Percentiles rank a stretch among this genome's conserved stretches.
Evolutionary conservation across 257 asterid species (phyloP).

Genomic region (Eustoma russellianum): DNA sequence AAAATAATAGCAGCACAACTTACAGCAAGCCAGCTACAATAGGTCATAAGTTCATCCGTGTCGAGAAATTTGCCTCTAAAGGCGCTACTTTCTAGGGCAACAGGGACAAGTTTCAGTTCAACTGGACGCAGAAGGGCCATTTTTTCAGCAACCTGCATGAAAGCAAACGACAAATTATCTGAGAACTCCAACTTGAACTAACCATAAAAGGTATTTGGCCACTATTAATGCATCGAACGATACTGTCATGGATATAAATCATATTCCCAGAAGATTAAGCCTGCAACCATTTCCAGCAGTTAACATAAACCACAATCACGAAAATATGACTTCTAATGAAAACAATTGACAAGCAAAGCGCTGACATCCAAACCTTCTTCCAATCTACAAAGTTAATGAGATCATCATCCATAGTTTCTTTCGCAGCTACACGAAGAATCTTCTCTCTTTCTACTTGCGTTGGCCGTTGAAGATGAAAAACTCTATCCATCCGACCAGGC

Average conservation of each 20-base stretch:
- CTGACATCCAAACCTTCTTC: conserved; percentile 52
- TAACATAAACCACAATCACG: too few relatives aligned
- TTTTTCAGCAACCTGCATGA: conserved; percentile 86
- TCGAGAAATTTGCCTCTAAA: conserved; percentile 84
- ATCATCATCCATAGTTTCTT: conserved; percentile 86
- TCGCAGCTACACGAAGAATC: conserved; percentile 63
- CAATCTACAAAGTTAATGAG: conserved; percentile 79
- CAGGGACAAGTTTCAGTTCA: conserved; percentile 76
- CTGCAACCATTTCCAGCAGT: not conserved
- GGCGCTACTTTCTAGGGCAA: conserved; percentile 88
- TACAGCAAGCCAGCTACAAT: conserved; percentile 99
- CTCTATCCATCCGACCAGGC: conserved; percentile 99
- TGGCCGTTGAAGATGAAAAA: conserved; percentile 89
- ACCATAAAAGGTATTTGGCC: not conserved
- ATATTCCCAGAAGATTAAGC: not conserved
- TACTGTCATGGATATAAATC: not conserved
- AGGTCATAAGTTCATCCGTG: conserved; percentile 87
- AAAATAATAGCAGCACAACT: conserved; percentile 21
- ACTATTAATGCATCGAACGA: not conserved
- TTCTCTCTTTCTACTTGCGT: conserved; percentile 82
- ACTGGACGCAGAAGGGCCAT: conserved; percentile 90
- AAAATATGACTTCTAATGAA: too few relatives aligned
- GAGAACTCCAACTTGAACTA: not conserved
- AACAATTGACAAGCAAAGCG: too few relatives aligned
- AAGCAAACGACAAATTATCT: not conserved